Base-by-base conservation (phyloP, 208 protist species). In the Acanthamoeba castellanii region DNA sequence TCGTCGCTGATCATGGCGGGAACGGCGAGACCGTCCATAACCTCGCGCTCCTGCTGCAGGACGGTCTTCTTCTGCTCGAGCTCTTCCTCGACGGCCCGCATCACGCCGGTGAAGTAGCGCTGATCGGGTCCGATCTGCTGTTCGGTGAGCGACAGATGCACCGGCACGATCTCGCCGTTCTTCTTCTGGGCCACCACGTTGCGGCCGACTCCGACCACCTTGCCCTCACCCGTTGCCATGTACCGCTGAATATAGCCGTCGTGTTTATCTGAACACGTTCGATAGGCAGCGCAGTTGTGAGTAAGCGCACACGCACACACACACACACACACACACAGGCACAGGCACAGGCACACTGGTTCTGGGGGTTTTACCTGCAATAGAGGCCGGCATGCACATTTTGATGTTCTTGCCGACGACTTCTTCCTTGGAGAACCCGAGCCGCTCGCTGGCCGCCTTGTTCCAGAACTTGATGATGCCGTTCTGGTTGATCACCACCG, bases 61-160 rank as follows among this genome's bases (percentile, higher is more conserved):
- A 94, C 47, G n/a, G 68, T 72, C 57, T 94, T 94, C 70, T 94
- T 94, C 68, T n/a, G 50, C 52, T 94, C 90, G n/a, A 94, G 66
- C 34, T 94, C 90, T 7, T 94, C 90, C 55, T 94, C 90, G 7
- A 94, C 90, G 16, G 92, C 72, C 8, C 90, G 30, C 32, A 94
- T 94, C 5, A 94, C 52, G n/a, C 68, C 90, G 30, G 64, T 94
- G 70, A 85, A 94, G 25, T 84, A 94, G 27, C 70, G 45, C 25
- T 50, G 45, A 42, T 42, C 50, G 50, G 47, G 50, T n/a, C 90
- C 70, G 57, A 94, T 61, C n/a, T 94, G 90, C 34, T 94, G 90
- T 27, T 94, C 90, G 47, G 90, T 94, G 68, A 94, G 68, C 27
- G 68, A 85, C 25, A 94, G 72, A 42, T 94, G 90, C 25, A 94